These are phyloP conservation scores for Geranomyces michiganensis DNA, from an alignment of 192 early-diverging fungal species.

Conservation along the genomic window DNA sequence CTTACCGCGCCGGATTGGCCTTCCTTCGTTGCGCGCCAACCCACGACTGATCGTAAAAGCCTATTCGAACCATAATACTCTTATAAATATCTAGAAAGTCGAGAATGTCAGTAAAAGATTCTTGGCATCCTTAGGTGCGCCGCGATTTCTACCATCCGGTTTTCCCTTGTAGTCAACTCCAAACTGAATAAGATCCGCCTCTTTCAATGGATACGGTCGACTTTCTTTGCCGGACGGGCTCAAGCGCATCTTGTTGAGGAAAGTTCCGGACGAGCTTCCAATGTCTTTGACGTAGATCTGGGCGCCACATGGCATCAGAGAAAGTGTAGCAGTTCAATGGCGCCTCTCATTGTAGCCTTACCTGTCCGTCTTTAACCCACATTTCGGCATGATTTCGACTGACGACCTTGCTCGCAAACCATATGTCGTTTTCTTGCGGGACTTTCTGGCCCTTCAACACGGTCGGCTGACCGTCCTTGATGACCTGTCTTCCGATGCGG, in stretches of 20 bases:
- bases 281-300: constrained; percentile 93
- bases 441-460: constrained; percentile 36
- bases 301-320: background rate
- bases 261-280: constrained; percentile 96
- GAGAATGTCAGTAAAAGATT: constrained; percentile 3
- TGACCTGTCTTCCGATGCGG: constrained; percentile 53
- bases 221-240: constrained; percentile 86
- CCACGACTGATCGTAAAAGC: constrained; percentile 59
- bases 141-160: constrained; percentile 47
- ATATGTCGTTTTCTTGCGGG: constrained; percentile 45
- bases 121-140: no score
- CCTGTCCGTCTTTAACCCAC: constrained; percentile 77
- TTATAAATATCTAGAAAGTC: constrained; percentile 50
- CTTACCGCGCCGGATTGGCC: constrained; percentile 58
- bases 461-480: constrained; percentile 46
- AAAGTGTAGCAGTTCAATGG: background rate
- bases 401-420: constrained; percentile 83
- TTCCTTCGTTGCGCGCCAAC: constrained; percentile 49
- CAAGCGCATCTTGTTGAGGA: constrained; percentile 93
- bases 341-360: constrained; percentile 12
- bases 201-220: constrained; percentile 71
- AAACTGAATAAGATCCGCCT: constrained; percentile 61
- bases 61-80: constrained; percentile 48
- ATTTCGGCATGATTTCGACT: constrained; percentile 91
- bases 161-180: constrained; percentile 66